A percentile compares a stretch with the other conserved stretches of the same genome.
phyloP scores from a whole-genome alignment of 2,329 filamentous ascomycete species.

The Fusarium odoratissimum region DNA sequence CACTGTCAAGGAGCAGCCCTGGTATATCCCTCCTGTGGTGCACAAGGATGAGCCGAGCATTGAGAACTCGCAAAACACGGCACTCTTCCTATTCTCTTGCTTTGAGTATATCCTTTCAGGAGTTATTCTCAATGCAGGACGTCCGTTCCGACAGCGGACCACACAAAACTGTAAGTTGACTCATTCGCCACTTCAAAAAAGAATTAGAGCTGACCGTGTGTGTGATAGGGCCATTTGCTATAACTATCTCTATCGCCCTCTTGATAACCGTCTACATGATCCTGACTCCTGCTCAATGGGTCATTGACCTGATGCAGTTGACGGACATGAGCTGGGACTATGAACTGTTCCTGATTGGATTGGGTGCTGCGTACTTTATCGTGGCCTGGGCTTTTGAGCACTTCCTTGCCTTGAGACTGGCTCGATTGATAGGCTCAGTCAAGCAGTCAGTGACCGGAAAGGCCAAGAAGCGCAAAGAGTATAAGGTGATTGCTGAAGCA shows the following conservation, averaged over 20 bases:
- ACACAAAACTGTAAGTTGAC: constrained; percentile 75
- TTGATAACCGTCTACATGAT: constrained; percentile 83
- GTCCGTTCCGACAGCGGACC: constrained; percentile 86
- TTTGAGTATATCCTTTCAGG: constrained; percentile 96
- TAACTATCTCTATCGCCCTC: constrained; percentile 77
- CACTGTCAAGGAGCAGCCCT: constrained; percentile 80
- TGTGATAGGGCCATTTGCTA: constrained; percentile 79
- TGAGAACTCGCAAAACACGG: constrained; percentile 92
- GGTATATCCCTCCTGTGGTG: constrained; percentile 86
- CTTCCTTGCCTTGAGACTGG: constrained; percentile 75
- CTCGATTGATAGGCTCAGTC: constrained; percentile 72
- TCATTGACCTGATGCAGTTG: constrained; percentile 84
- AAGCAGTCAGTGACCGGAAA: constrained; percentile 68
- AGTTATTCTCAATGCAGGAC: constrained; percentile 89
- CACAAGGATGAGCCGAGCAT: constrained; percentile 85
- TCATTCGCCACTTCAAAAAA: no score
- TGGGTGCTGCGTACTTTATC: constrained; percentile 77
- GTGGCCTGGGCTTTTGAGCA: constrained; percentile 79
- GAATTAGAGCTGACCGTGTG: not conserved
- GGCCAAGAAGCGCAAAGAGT: constrained; percentile 84
- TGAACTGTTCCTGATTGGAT: constrained; percentile 74
- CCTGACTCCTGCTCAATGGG: constrained; percentile 75
- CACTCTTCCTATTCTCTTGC: constrained; percentile 88
- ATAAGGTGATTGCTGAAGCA: constrained; percentile 82
- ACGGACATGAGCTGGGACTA: constrained; percentile 81